phyloP scores from a whole-genome alignment of 257 asterid species.

The Nicotiana tomentosiformis region DNA sequence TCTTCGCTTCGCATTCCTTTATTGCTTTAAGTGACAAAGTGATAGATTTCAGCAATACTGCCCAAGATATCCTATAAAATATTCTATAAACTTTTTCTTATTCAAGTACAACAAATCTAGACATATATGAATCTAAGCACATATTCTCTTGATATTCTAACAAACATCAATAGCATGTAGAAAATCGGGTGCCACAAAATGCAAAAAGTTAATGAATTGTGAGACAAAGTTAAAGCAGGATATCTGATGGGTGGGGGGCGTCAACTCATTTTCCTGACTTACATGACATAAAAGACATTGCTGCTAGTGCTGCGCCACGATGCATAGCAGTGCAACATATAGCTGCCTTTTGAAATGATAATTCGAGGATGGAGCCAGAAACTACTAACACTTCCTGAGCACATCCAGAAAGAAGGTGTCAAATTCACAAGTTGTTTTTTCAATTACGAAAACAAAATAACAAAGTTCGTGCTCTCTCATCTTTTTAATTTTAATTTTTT shows the following conservation, averaged over 20 bases:
- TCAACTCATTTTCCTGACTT: slow-evolving; percentile 21
- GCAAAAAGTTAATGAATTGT: neutral
- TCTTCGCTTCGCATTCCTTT: neutral
- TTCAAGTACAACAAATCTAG: neutral
- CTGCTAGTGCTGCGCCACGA: slow-evolving; percentile 90
- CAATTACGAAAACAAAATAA: neutral
- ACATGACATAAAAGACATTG: slow-evolving; percentile 84
- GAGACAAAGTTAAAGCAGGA: neutral
- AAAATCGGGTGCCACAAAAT: slow-evolving; percentile 3
- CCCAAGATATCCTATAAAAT: neutral
- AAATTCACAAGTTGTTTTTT: neutral
- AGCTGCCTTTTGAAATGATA: slow-evolving; percentile 82
- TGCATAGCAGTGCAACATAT: slow-evolving; percentile 89
- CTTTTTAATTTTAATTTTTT: neutral
- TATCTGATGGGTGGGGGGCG: neutral
- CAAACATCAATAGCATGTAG: neutral
- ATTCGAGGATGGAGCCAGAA: slow-evolving; percentile 71
- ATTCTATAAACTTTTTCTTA: neutral
- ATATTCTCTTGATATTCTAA: neutral
- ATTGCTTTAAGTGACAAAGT: neutral
- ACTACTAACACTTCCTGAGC: slow-evolving; percentile 70
- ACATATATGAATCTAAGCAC: neutral
- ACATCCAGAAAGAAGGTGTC: slow-evolving; percentile 2
- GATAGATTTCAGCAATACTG: neutral
- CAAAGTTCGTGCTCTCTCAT: neutral